A percentile compares a stretch with the other conserved stretches of the same genome.
Conservation (phyloP, 352 stramenopile species). For the Blastocystis sp. region DNA sequence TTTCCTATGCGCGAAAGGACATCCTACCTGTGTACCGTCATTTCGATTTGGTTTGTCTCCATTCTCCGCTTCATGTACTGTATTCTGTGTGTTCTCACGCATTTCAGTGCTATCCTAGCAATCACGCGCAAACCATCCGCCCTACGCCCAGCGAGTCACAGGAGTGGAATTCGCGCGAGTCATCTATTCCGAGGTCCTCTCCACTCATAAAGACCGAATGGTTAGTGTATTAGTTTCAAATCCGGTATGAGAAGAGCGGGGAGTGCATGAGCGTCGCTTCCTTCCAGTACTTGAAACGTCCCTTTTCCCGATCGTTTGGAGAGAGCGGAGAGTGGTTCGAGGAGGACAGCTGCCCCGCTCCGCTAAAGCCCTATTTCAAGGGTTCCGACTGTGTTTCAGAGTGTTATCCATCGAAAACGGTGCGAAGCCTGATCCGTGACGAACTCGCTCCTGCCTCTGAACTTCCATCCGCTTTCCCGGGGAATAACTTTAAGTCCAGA, state of each 20-base stretch:
- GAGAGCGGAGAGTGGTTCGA: slow-evolving; percentile 14
- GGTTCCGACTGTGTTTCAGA: slow-evolving; percentile 14
- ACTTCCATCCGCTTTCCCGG: too few species aligned
- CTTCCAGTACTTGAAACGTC: slow-evolving; percentile 19
- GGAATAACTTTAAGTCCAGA: too few species aligned
- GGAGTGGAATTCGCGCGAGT: neutral
- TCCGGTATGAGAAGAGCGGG: neutral
- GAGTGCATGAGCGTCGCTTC: neutral
- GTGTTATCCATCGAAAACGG: neutral
- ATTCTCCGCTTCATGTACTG: neutral
- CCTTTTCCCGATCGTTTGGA: slow-evolving; percentile 17
- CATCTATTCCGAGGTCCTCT: neutral
- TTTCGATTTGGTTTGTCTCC: neutral
- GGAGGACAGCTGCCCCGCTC: slow-evolving; percentile 13
- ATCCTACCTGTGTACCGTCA: too few species aligned
- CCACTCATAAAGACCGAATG: neutral
- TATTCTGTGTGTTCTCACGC: neutral
- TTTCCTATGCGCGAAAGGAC: too few species aligned
- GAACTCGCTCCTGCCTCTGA: neutral
- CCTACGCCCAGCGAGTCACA: neutral
- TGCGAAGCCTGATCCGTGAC: neutral
- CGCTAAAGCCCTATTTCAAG: slow-evolving; percentile 57
- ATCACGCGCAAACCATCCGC: neutral
- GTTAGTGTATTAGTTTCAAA: neutral
- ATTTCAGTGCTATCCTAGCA: neutral